Conservation (phyloP, 2,329 filamentous ascomycete genomes). For the Tolypocladium pustulatum region DNA sequence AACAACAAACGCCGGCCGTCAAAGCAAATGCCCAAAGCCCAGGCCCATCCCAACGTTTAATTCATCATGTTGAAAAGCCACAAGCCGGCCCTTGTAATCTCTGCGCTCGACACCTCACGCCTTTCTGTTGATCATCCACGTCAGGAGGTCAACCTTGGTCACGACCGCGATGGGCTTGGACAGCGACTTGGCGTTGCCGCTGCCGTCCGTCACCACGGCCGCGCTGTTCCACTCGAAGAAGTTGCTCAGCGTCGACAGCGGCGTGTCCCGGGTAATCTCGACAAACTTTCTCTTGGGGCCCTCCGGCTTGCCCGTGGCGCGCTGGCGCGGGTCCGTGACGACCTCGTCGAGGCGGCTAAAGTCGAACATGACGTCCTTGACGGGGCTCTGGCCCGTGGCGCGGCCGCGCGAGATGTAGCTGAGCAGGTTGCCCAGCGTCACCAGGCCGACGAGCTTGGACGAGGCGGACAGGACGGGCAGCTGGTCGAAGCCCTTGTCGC, state of each 20-base stretch:
- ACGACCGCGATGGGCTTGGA: conserved; percentile 80
- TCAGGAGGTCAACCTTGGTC: conserved; percentile 91
- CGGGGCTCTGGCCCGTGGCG: conserved; percentile 60
- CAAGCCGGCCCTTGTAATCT: background rate
- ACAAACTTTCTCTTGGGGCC: conserved; percentile 63
- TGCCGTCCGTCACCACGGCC: conserved; percentile 79
- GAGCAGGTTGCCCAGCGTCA: conserved; percentile 90
- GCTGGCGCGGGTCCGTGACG: conserved; percentile 72
- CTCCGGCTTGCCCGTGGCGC: conserved; percentile 30
- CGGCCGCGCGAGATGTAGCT: conserved; percentile 80
- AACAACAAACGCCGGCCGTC: background rate
- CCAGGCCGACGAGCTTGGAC: conserved; percentile 72
- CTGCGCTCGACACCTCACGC: conserved; percentile 9
- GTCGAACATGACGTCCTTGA: conserved; percentile 92
- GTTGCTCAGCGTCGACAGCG: conserved; percentile 69
- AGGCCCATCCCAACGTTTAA: background rate
- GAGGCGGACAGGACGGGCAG: conserved; percentile 73
- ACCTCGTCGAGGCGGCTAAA: conserved; percentile 82
- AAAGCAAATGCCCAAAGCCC: background rate
- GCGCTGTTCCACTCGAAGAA: conserved; percentile 99
- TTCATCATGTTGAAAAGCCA: conserved; percentile 13
- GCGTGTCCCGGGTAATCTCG: conserved; percentile 87
- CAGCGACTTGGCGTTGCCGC: conserved; percentile 40
- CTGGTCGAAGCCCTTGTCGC: conserved; percentile 96
- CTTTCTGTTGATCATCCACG: conserved; percentile 71